These are phyloP conservation scores for Saccharomyces pastorianus DNA, from an alignment of 1,139 yeast genomes.

Conservation along the genomic window DNA sequence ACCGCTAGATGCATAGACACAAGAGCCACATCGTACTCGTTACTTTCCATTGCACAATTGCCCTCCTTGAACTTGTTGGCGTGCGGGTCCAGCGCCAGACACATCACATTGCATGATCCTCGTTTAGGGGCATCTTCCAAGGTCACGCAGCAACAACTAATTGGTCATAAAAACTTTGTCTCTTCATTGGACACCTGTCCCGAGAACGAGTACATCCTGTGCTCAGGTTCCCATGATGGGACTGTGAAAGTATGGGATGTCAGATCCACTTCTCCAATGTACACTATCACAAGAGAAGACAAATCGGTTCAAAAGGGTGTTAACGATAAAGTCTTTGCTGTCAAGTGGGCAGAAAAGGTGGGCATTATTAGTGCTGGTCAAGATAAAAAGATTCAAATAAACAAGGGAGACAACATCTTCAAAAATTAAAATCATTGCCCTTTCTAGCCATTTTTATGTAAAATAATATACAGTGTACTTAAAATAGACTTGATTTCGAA, in stretches of 20 bases:
- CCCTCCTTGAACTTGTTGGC: slow-evolving; percentile 64
- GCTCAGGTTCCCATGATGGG: slow-evolving; percentile 92
- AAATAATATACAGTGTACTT: neutral
- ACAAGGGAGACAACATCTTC: slow-evolving; percentile 41
- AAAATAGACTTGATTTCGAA: neutral
- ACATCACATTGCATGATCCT: slow-evolving; percentile 88
- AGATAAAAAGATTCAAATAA: slow-evolving; percentile 87
- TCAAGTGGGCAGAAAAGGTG: slow-evolving; percentile 69
- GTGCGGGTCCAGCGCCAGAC: slow-evolving; percentile 93
- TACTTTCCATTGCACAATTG: slow-evolving; percentile 65
- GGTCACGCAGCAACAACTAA: slow-evolving; percentile 58
- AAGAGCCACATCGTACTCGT: slow-evolving; percentile 78
- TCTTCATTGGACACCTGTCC: slow-evolving; percentile 70
- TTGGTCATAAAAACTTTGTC: slow-evolving; percentile 90
- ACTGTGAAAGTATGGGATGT: slow-evolving; percentile 94
- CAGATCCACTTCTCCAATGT: slow-evolving; percentile 76
- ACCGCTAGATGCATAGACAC: slow-evolving; percentile 81
- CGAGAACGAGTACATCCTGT: slow-evolving; percentile 67
- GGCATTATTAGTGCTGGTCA: slow-evolving; percentile 93
- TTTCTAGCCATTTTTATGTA: neutral
- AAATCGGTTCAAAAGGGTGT: slow-evolving; percentile 33
- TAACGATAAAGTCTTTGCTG: slow-evolving; percentile 66
- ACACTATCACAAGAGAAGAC: slow-evolving; percentile 67
- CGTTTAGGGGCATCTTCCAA: slow-evolving; percentile 46
- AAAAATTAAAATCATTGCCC: slow-evolving; percentile 9